Evolutionary conservation across 1,284 basidiomycete species (phyloP).

Genomic region (Phlebopus sp.): DNA sequence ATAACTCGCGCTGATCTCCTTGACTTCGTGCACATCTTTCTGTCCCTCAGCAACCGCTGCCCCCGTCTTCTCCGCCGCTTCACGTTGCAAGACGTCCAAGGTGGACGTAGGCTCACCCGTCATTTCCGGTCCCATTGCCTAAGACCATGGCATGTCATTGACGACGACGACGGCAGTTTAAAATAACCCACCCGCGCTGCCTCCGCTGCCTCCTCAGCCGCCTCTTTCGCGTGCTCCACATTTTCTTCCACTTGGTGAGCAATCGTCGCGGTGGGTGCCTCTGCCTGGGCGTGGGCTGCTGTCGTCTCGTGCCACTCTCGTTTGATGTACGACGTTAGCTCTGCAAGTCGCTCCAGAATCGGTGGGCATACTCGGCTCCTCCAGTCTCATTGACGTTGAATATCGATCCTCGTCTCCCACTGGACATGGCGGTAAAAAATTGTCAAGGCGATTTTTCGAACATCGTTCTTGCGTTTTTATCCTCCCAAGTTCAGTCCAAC

Average conservation of each 20-base stretch:
- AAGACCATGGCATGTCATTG: background rate
- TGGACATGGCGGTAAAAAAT: constrained; percentile 16
- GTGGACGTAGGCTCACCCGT: constrained; percentile 39
- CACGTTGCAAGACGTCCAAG: constrained; percentile 45
- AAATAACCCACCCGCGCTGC: constrained; percentile 42
- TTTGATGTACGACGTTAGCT: constrained; percentile 10
- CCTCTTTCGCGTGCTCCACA: constrained; percentile 44
- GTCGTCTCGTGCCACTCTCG: constrained; percentile 44
- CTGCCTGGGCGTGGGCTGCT: constrained; percentile 46
- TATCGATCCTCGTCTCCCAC: constrained; percentile 20
- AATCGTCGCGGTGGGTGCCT: constrained; percentile 42
- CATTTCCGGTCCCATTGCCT: constrained; percentile 45
- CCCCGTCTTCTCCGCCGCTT: constrained; percentile 37
- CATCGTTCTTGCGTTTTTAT: background rate
- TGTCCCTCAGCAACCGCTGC: constrained; percentile 54
- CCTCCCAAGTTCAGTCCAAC: background rate
- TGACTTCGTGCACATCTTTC: constrained; percentile 45
- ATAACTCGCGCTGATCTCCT: constrained; percentile 43
- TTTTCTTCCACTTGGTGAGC: constrained; percentile 43
- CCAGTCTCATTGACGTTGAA: constrained; percentile 36
- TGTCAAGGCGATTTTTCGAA: background rate
- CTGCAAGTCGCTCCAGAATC: background rate
- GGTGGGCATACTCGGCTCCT: constrained; percentile 28
- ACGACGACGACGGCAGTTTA: background rate
- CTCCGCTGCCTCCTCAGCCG: constrained; percentile 45